phyloP scores from a whole-genome alignment of 208 protist species.

The Angomonas ambiguus region DNA sequence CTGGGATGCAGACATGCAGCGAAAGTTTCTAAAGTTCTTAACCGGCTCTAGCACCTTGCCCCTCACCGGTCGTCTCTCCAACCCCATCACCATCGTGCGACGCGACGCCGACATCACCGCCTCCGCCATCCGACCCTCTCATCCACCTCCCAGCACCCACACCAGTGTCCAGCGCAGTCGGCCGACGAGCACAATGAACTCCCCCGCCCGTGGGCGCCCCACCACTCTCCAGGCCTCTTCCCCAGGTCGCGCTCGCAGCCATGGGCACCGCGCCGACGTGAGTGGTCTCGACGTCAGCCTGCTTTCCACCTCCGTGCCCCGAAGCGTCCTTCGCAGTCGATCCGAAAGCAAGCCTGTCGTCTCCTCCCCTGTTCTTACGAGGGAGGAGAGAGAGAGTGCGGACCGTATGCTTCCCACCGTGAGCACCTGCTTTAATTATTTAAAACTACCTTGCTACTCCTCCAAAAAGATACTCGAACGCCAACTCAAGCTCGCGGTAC shows the following conservation, averaged over 20 bases:
- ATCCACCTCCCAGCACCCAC: not conserved
- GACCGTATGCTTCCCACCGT: constrained; percentile 81
- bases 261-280: not conserved
- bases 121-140: not conserved
- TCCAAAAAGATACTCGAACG: constrained; percentile 57
- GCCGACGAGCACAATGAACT: not conserved
- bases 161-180: not conserved
- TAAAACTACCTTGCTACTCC: constrained; percentile 94
- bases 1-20: constrained; percentile 59
- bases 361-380: constrained; percentile 5
- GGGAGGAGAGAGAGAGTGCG: not conserved
- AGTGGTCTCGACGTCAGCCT: not conserved
- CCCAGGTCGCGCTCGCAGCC: not conserved
- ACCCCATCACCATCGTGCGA: constrained; percentile 74
- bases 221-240: not conserved
- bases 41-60: constrained; percentile 64
- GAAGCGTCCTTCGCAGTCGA: constrained; percentile 1
- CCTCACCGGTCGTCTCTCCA: constrained; percentile 38
- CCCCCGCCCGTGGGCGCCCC: not conserved
- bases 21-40: constrained; percentile 75
- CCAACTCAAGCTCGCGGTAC: constrained; percentile 59
- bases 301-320: not conserved
- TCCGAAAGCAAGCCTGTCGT: not conserved
- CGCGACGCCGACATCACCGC: constrained; percentile 27
- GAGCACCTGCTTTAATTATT: constrained; percentile 95